Evolutionary conservation across 257 asterid species (phyloP).

Genomic region (Solanum lignicaule): DNA sequence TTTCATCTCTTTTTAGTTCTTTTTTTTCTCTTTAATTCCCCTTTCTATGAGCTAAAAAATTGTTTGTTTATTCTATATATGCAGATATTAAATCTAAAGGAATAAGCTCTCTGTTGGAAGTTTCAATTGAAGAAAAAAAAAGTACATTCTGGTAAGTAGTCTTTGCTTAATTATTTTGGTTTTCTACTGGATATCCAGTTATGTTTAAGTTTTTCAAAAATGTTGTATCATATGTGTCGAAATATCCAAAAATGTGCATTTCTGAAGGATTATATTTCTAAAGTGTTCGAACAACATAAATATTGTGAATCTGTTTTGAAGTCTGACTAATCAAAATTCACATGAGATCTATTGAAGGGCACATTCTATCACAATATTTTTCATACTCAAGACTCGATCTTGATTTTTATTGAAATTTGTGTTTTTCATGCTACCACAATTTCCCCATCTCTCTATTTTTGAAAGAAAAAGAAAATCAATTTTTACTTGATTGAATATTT

Average conservation of each 20-base stretch:
- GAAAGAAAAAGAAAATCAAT: not conserved
- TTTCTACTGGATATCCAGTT: rapidly evolving
- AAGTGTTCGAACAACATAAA: not conserved
- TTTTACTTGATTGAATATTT: not conserved
- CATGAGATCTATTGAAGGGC: no score
- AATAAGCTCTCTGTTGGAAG: not conserved
- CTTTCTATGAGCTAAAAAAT: not conserved
- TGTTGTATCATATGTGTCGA: rapidly evolving
- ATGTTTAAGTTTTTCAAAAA: not conserved
- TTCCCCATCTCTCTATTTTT: not conserved
- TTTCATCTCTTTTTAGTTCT: not conserved
- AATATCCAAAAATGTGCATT: not conserved
- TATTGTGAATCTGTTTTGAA: rapidly evolving
- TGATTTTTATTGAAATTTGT: not conserved
- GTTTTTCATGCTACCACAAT: not conserved
- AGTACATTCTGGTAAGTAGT: not conserved
- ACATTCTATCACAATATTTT: not conserved
- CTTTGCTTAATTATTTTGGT: not conserved
- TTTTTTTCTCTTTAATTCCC: not conserved
- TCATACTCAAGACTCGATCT: not conserved
- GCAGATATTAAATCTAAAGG: not conserved
- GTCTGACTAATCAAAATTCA: rapidly evolving
- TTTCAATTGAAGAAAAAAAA: not conserved
- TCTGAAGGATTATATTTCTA: not conserved
- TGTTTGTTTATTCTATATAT: not conserved